These are phyloP conservation scores for Penicillium ochrochloron DNA, from an alignment of 495 filamentous ascomycete species.

Conservation along the genomic window DNA sequence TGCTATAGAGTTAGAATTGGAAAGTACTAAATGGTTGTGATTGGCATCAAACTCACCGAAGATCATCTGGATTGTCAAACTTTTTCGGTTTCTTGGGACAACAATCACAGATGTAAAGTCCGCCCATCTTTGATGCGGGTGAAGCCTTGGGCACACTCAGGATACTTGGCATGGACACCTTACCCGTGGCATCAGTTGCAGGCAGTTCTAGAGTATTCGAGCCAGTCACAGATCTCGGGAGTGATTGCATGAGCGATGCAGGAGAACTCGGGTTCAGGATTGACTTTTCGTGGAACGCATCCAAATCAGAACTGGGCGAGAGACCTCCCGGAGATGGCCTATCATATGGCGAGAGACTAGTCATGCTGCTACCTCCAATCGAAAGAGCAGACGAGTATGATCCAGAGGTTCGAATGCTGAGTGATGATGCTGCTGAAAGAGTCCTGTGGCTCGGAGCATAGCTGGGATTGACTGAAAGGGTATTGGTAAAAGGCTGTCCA, in stretches of 20 bases:
- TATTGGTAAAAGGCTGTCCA: constrained; percentile 59
- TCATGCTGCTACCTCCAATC: constrained; percentile 69
- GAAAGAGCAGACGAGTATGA: constrained; percentile 77
- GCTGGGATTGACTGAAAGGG: constrained; percentile 59
- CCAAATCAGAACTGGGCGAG: constrained; percentile 66
- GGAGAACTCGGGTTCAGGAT: constrained; percentile 64
- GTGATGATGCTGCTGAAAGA: constrained; percentile 73
- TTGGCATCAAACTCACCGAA: constrained; percentile 68
- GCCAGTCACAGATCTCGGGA: constrained; percentile 23
- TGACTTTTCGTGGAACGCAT: constrained; percentile 49
- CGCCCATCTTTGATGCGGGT: constrained; percentile 41
- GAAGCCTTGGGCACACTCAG: constrained; percentile 37
- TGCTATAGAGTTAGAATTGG: constrained; percentile 32
- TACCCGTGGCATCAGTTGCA: constrained; percentile 40
- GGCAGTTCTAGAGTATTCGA: constrained; percentile 38
- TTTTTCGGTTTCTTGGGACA: constrained; percentile 99
- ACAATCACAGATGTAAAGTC: constrained; percentile 86
- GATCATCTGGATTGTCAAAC: constrained; percentile 83
- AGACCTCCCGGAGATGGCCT: constrained; percentile 73
- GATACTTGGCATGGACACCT: constrained; percentile 46
- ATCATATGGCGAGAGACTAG: constrained; percentile 72
- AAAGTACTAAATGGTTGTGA: neutral
- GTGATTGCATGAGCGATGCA: constrained; percentile 43
- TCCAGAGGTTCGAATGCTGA: constrained; percentile 66
- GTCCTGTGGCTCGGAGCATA: constrained; percentile 68